Percentiles rank a stretch among this genome's conserved stretches.
phyloP scores from a whole-genome alignment of 345 rosid genomes.

The Syzygium jambos region DNA sequence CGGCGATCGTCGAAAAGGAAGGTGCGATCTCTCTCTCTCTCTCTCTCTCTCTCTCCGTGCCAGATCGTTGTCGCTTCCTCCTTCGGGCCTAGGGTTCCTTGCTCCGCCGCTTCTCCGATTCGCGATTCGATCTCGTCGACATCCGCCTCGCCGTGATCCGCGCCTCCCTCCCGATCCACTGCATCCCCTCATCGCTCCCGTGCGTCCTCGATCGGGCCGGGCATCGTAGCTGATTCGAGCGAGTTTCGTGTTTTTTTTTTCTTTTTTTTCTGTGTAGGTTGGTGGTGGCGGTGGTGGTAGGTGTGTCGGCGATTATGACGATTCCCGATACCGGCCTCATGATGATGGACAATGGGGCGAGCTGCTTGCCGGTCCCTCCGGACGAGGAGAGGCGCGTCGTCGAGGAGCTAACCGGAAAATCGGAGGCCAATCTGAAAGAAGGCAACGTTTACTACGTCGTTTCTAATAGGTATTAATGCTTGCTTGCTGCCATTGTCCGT shows the following conservation, averaged over 20 bases:
- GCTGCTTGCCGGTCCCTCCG: conserved; percentile 50
- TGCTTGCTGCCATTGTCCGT: neutral
- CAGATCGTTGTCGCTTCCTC: neutral
- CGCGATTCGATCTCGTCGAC: neutral
- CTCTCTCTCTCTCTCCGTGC: neutral
- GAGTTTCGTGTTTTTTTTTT: neutral
- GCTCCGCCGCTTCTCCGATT: neutral
- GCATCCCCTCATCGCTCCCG: neutral
- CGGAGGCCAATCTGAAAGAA: conserved; percentile 48
- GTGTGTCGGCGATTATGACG: conserved; percentile 28
- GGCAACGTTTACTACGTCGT: conserved; percentile 73
- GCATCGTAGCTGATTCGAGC: neutral
- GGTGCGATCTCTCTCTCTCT: neutral
- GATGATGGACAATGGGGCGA: conserved; percentile 52
- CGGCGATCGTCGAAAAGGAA: neutral
- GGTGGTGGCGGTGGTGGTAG: conserved; percentile 5
- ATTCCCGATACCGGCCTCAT: conserved; percentile 38
- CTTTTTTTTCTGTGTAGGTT: neutral
- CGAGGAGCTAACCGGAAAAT: conserved; percentile 35
- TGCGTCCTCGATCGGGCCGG: neutral
- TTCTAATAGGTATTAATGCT: conserved; percentile 48
- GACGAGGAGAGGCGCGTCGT: conserved; percentile 67
- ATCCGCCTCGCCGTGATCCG: neutral
- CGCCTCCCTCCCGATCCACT: neutral
- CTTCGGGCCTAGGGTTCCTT: neutral